These are phyloP conservation scores for Aspergillus sp. DNA, from an alignment of 2,329 filamentous ascomycete species.

Conservation along the genomic window DNA sequence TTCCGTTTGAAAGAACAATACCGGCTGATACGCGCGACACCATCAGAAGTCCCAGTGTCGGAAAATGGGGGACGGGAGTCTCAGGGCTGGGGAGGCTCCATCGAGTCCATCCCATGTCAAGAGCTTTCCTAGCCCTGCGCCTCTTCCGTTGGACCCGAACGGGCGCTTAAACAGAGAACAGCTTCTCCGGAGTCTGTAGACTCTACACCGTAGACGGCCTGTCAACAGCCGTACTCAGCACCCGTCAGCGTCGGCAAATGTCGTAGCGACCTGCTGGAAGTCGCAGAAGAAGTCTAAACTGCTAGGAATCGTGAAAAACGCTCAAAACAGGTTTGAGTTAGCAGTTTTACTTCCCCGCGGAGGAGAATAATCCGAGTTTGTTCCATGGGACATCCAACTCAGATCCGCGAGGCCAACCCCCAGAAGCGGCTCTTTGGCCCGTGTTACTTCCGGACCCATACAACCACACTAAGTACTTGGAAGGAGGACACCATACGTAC, in stretches of 20 bases:
- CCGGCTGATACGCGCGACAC: neutral
- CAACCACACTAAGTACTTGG: no score
- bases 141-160: neutral
- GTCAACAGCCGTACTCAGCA: neutral
- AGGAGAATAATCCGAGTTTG: neutral
- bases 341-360: neutral
- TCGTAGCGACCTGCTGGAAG: neutral
- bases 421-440: constrained; percentile 20
- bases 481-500: no score
- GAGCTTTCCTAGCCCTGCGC: constrained; percentile 2
- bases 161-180: neutral
- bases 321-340: neutral
- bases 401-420: neutral
- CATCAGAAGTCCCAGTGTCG: neutral
- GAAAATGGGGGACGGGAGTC: no score
- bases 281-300: neutral
- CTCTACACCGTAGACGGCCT: no score
- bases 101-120: neutral
- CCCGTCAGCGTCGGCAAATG: neutral
- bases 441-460: constrained; percentile 12
- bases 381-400: neutral
- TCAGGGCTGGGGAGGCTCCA: neutral
- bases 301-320: neutral
- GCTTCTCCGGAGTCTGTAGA: neutral
- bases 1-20: neutral